These are phyloP conservation scores for Raffaelea arxii DNA, from an alignment of 2,329 filamentous ascomycete genomes.

Conservation along the genomic window DNA sequence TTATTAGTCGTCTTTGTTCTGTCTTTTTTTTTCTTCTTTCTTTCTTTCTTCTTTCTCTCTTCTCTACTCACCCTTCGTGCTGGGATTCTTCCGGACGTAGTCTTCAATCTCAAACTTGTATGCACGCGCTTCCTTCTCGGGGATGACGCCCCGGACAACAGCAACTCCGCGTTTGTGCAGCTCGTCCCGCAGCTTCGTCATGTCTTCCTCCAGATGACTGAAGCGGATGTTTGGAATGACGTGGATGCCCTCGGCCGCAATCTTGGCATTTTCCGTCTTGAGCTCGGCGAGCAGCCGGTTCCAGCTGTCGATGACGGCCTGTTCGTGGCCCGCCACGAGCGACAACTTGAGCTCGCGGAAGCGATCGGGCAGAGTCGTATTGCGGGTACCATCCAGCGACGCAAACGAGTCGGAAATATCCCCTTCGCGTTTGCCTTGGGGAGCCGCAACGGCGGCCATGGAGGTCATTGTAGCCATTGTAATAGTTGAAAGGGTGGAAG, in stretches of 20 bases:
- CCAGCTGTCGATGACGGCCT: slow-evolving; percentile 27
- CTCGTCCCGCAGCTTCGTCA: slow-evolving; percentile 30
- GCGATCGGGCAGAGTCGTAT: slow-evolving; percentile 39
- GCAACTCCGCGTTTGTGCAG: slow-evolving; percentile 52
- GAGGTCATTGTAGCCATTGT: slow-evolving; percentile 10
- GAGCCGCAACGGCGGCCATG: slow-evolving; percentile 1
- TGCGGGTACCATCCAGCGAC: slow-evolving; percentile 40
- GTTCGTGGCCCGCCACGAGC: slow-evolving; percentile 39
- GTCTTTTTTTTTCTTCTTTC: not conserved
- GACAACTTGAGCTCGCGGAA: slow-evolving; percentile 47
- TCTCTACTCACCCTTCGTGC: slow-evolving; percentile 38
- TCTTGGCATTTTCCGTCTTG: slow-evolving; percentile 22
- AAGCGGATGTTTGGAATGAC: slow-evolving; percentile 46
- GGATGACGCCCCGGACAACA: slow-evolving; percentile 57
- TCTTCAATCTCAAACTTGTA: slow-evolving; percentile 57
- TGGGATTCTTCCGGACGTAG: slow-evolving; percentile 55
- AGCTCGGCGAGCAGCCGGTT: slow-evolving; percentile 15
- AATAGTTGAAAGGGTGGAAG: too few relatives aligned
- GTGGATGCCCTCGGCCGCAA: slow-evolving; percentile 32
- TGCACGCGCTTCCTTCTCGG: slow-evolving; percentile 49
- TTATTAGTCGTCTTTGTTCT: not conserved
- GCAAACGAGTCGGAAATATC: slow-evolving; percentile 54
- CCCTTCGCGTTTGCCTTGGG: slow-evolving; percentile 40
- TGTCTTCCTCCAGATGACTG: slow-evolving; percentile 28
- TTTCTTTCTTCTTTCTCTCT: too few relatives aligned